Percentiles rank a stretch among this genome's conserved stretches.
Evolutionary conservation across 129 eudicot genomes (phyloP).

Genomic region (Smallanthus sonchifolius): DNA sequence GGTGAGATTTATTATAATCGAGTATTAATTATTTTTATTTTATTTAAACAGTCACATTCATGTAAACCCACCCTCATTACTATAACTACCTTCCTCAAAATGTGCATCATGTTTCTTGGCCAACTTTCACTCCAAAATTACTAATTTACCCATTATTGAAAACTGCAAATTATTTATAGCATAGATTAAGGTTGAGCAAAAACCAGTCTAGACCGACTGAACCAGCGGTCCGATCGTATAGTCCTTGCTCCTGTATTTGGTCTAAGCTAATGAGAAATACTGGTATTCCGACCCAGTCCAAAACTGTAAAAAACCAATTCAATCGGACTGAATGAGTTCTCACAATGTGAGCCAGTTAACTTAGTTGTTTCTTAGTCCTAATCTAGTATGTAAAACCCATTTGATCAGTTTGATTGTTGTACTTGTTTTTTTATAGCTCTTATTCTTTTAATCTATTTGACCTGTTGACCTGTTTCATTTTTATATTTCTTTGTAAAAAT

Average conservation of each 20-base stretch:
- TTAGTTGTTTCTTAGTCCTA: neutral
- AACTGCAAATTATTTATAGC: neutral
- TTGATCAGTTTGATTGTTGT: too few relatives aligned
- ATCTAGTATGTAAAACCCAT: neutral
- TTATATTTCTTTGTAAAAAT: neutral
- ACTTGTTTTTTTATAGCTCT: neutral
- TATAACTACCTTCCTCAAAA: neutral
- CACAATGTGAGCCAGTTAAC: neutral
- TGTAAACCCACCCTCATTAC: neutral
- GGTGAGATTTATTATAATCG: constrained; percentile 34
- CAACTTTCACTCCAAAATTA: neutral
- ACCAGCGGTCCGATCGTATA: neutral
- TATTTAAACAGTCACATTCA: neutral
- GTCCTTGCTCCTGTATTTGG: neutral
- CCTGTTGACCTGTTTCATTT: neutral
- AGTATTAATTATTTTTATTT: neutral
- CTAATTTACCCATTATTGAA: neutral
- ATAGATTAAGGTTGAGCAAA: neutral
- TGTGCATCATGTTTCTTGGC: neutral
- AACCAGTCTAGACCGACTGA: neutral
- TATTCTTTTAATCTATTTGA: too few relatives aligned
- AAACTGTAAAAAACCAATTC: too few relatives aligned
- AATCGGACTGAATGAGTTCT: neutral
- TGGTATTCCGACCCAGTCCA: neutral
- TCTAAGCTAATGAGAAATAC: neutral